phyloP scores from a whole-genome alignment of 192 early-diverging fungal species.

The Fimicolochytrium jonesii region DNA sequence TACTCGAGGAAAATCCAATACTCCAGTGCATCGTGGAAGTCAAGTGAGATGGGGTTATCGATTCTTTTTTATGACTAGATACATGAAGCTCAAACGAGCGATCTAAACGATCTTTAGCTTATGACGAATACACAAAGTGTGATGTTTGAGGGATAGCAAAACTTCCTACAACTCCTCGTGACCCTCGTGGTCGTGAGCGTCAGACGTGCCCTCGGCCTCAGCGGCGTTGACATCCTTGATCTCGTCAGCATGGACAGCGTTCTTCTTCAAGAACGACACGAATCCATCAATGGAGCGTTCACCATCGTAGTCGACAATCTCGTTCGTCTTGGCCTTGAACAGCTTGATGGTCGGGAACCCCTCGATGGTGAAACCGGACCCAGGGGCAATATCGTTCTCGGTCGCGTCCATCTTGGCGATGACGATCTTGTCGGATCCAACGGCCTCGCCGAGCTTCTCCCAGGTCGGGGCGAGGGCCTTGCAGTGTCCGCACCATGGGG shows the following conservation, averaged over 20 bases:
- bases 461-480: conserved; percentile 69
- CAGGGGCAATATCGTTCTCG: conserved; percentile 84
- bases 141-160: no score
- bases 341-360: conserved; percentile 96
- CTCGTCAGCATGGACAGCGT: conserved; percentile 39
- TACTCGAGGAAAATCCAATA: no score
- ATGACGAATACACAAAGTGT: no score
- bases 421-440: conserved; percentile 48
- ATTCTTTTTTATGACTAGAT: no score
- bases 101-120: no score
- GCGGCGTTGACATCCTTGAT: no score
- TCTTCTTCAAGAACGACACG: conserved; percentile 71
- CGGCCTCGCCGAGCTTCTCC: conserved; percentile 69
- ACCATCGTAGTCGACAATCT: conserved; percentile 76
- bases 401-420: conserved; percentile 96
- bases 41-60: no score
- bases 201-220: not conserved
- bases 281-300: conserved; percentile 76
- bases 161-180: no score
- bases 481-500: conserved; percentile 61
- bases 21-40: no score
- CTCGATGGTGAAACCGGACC: conserved; percentile 63
- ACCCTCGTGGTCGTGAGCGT: no score
- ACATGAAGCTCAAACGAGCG: no score
- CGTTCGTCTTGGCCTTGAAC: conserved; percentile 78